Base-by-base conservation (phyloP, 176 grass and related monocot species). In the Poa annua region DNA sequence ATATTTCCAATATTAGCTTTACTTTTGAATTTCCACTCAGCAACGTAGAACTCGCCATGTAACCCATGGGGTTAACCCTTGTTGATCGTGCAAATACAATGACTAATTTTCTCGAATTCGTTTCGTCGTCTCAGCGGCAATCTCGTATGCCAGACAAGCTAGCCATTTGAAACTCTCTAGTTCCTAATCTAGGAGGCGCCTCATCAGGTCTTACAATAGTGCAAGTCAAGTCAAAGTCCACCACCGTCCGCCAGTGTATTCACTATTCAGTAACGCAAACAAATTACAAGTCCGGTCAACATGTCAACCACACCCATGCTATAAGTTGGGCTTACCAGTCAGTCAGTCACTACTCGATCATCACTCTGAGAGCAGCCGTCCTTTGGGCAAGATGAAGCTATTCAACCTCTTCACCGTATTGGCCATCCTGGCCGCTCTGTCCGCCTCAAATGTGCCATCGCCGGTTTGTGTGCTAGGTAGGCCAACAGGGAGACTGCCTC, bases 361-460 rank as follows among this genome's bases (percentile, higher is more conserved):
- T 45, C 67, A 41, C 3, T 36, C 35, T 0, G 7, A 42, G 59
- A 48, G 65, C 17, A 74, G 49, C 22, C 6, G 8, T 24, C 26
- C 13, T 6, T 3, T 20, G 2, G 56, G 15, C 34, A 48, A 16
- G 14, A 88, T 80, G 82, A 69, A 38, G 14, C 2, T 52, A 1
- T 3, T 74, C 19, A 45, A 77, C 41, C 22, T 88, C 54, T 29
- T 86, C 42, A n/a, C 66, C 52, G 41, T n/a, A 14, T 22, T 88
- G 16, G 51, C 29, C 68, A 50, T 80, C 50, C 12, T 88, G 3
- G 21, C 9, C 5, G 39, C 12, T 16, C 26, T 85, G 0, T 42
- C 77, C 39, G 3, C 26, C 17, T 54, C 17, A 5, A 79, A 50
- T 6, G 39, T 32, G 15, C 50, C 50, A 52, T 52, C 50, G 53